Evolutionary conservation across 2,329 filamentous ascomycete genomes (phyloP), one percentile per base, ranked within the genome.

Genomic region (Colletotrichum ledebouriae): DNA sequence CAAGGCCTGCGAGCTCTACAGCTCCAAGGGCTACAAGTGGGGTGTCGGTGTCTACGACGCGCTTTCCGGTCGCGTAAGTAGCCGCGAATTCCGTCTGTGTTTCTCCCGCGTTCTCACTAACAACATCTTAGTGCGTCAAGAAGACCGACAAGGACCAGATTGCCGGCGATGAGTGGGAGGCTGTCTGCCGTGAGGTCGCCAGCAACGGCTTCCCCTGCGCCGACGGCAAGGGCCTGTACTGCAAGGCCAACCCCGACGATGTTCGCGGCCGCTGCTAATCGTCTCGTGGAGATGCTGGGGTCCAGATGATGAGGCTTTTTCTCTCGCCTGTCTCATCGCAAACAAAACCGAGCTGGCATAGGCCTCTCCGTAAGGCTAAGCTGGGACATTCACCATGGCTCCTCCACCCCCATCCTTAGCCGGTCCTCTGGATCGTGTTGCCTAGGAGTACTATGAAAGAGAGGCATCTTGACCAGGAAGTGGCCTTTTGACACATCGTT

Each of bases 211-310:
- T 71, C 58, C 34, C 22, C 10, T 73, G 72, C 42, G 62, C 67
- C n/a, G 71, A 73, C 49, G 71, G 71, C 59, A 37, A 73, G 64
- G 72, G 72, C 50, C 57, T 67, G 37, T 68, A 56, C 17, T 73
- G 72, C 69, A 71, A 67, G 47, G 71, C 72, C 12, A 25, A 49
- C 6, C 2, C 63, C 20, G 46, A 59, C 12, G 25, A 29, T 7
- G 69, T 73, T 29, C 58, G 42, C 41, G 72, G 72, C 44, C 25
- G 59, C 39, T 70, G 69, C 66, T 70, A 55, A 65, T 63, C 63
- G 41, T 37, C 56, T 65, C 53, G 22, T 49, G 60, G 29, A 34
- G n/a, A 34, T 53, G 37, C 22, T 22, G 53, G 33, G 46, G 46
- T 49, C 39, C 17, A 34, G 46, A 39, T 53, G 15, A 15, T 20